Base-by-base conservation (phyloP, 2,329 filamentous ascomycete species). In the Coniochaeta ligniaria region DNA sequence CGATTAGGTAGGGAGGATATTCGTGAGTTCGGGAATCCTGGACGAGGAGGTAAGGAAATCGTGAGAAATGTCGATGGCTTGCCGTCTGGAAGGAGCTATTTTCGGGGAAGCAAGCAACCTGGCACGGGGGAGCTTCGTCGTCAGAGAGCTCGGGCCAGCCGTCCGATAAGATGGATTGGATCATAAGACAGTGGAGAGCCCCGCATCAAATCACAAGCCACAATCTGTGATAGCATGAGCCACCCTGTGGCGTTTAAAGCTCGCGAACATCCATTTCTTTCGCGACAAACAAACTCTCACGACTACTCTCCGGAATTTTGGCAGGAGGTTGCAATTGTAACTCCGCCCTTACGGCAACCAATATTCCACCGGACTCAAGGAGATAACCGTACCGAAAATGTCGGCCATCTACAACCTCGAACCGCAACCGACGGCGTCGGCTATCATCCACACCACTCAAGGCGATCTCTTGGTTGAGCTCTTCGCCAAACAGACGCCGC, bases 361-460 rank as follows among this genome's bases (percentile, higher is more conserved):
- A 12, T 47, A 52, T 17, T n/a, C 24, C 22, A 31, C 26, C n/a
- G 20, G 6, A 20, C 16, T 24, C 7, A 8, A 20, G 38, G 17
- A n/a, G 17, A 22, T 22, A 24, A 16, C 47, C 11, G 14, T 31
- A 52, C 7, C 7, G 41, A 71, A 60, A 33, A 97, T 98, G 94
- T 94, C 92, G 61, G 82, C 90, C 52, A 88, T 93, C 61, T 98
- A 98, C 76, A 96, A 96, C 69, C 91, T 96, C 70, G 94, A 97
- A 75, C 94, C 95, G 59, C 92, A 94, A 71, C 92, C 95, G 54
- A 97, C 94, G 61, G 95, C 90, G 24, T 96, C 95, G 66, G 92
- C 91, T 60, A 87, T 97, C 66, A 82, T 99, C 47, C 89, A 96
- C 74, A 99, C 95, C 11, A 96, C 91, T 7, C 81, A 88, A 54